Evolutionary conservation across 2,329 filamentous ascomycete species (phyloP).

Genomic region (Beauveria sp.): DNA sequence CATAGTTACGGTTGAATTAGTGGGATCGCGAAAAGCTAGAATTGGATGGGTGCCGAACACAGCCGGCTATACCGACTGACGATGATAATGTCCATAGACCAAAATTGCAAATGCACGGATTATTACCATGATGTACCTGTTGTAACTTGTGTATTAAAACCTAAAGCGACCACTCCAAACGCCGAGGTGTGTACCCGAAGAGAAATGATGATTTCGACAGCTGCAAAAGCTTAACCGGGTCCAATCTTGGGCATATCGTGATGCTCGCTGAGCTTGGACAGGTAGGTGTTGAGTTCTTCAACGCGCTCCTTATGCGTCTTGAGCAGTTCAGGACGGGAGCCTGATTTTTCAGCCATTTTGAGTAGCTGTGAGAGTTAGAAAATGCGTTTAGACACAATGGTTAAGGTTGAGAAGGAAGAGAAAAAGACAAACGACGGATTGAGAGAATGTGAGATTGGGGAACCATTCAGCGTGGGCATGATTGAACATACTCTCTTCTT

Average conservation of each 20-base stretch:
- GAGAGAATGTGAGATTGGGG: too few species aligned
- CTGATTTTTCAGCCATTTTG: constrained; percentile 60
- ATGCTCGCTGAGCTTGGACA: constrained; percentile 88
- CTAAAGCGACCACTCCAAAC: not conserved
- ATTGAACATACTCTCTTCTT: constrained; percentile 62
- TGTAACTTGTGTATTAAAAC: not conserved
- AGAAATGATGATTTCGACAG: not conserved
- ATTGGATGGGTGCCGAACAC: constrained; percentile 4
- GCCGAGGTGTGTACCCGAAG: not conserved
- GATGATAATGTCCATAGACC: constrained; percentile 10
- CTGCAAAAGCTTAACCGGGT: constrained; percentile 36
- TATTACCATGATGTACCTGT: not conserved
- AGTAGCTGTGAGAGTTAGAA: constrained; percentile 51
- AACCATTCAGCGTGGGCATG: not conserved
- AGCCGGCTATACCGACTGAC: constrained; percentile 1
- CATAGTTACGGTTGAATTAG: not conserved
- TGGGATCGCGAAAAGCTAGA: constrained; percentile 5
- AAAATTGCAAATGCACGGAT: constrained; percentile 6
- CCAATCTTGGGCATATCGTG: constrained; percentile 84
- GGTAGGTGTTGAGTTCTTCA: constrained; percentile 88
- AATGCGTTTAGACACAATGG: not conserved
- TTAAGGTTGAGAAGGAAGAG: not conserved
- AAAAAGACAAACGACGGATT: not conserved
- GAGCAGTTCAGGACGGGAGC: constrained; percentile 62
- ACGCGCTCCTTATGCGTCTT: constrained; percentile 97